A percentile compares a stretch with the other conserved stretches of the same genome.
These are phyloP conservation scores for Globisporangium apiculatum DNA, from an alignment of 352 stramenopile genomes.

Conservation along the genomic window DNA sequence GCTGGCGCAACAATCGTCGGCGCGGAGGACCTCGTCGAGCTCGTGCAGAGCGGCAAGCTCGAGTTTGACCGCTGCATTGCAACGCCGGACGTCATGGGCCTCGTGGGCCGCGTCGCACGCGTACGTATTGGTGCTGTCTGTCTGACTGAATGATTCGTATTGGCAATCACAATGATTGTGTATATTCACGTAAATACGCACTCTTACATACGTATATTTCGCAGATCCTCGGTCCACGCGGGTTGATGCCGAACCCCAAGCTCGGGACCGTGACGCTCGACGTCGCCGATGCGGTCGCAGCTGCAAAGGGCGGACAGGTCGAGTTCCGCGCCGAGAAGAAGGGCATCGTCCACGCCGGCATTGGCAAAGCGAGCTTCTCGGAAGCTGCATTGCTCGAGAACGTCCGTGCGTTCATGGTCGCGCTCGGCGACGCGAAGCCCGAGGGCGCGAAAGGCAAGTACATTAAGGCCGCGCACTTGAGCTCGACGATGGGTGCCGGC, in stretches of 20 bases:
- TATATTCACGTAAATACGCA: too few species aligned
- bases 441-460: constrained; percentile 92
- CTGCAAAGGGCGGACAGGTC: constrained; percentile 76
- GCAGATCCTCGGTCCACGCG: constrained; percentile 91
- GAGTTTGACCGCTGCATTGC: constrained; percentile 91
- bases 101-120: constrained; percentile 90
- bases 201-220: too few species aligned
- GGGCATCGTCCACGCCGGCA: constrained; percentile 82
- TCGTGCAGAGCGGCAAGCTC: constrained; percentile 84
- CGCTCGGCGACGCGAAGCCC: constrained; percentile 86
- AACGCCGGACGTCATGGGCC: constrained; percentile 90
- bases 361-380: constrained; percentile 87
- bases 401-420: constrained; percentile 90
- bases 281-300: constrained; percentile 75
- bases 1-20: constrained; percentile 88
- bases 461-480: constrained; percentile 86
- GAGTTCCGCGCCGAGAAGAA: constrained; percentile 90
- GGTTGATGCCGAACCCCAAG: constrained; percentile 98
- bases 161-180: too few species aligned
- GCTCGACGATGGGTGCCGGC: constrained; percentile 80
- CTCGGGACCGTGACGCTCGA: constrained; percentile 93
- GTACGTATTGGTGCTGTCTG: constrained; percentile 17
- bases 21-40: constrained; percentile 86
- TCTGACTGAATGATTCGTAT: too few species aligned
- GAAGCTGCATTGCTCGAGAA: constrained; percentile 90